Percentiles rank a stretch among this genome's conserved stretches.
phyloP scores from a whole-genome alignment of 2,329 filamentous ascomycete species.

The Fusarium sp. region DNA sequence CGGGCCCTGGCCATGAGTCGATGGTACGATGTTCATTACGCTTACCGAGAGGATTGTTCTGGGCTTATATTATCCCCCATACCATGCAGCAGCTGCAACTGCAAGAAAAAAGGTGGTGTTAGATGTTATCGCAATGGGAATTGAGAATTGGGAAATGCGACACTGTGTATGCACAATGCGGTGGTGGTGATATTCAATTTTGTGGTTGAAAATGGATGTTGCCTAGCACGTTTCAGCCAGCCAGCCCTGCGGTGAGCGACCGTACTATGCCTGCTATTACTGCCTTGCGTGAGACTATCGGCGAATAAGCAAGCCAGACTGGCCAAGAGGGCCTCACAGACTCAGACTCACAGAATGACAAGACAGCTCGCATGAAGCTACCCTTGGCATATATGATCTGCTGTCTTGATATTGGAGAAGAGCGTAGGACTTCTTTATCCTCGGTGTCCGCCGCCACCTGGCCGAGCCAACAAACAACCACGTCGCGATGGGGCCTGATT shows the following conservation, averaged over 20 bases:
- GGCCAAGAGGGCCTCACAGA: slow-evolving; percentile 28
- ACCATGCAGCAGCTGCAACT: neutral
- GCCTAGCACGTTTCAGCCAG: slow-evolving; percentile 35
- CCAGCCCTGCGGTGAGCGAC: slow-evolving; percentile 15
- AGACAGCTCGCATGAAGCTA: slow-evolving; percentile 13
- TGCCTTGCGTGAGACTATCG: slow-evolving; percentile 22
- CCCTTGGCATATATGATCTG: slow-evolving; percentile 7
- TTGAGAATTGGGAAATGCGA: neutral
- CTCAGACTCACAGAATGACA: neutral
- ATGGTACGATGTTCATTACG: slow-evolving; percentile 34
- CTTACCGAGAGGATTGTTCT: slow-evolving; percentile 26
- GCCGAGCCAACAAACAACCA: slow-evolving; percentile 33
- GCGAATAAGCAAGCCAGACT: slow-evolving; percentile 5
- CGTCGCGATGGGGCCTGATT: slow-evolving; percentile 35
- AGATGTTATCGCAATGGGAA: slow-evolving; percentile 15
- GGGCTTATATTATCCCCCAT: slow-evolving; percentile 5
- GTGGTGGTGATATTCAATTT: slow-evolving; percentile 1
- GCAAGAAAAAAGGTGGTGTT: slow-evolving; percentile 1
- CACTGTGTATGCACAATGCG: slow-evolving; percentile 27
- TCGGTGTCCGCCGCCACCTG: slow-evolving; percentile 32
- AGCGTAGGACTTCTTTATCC: slow-evolving; percentile 5
- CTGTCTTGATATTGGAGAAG: slow-evolving; percentile 1
- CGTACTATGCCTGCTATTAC: slow-evolving; percentile 12
- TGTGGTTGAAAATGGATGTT: slow-evolving; percentile 20
- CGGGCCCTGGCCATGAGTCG: slow-evolving; percentile 33